These are phyloP conservation scores for Mrakia frigida DNA, from an alignment of 768 basidiomycete species.

Conservation along the genomic window DNA sequence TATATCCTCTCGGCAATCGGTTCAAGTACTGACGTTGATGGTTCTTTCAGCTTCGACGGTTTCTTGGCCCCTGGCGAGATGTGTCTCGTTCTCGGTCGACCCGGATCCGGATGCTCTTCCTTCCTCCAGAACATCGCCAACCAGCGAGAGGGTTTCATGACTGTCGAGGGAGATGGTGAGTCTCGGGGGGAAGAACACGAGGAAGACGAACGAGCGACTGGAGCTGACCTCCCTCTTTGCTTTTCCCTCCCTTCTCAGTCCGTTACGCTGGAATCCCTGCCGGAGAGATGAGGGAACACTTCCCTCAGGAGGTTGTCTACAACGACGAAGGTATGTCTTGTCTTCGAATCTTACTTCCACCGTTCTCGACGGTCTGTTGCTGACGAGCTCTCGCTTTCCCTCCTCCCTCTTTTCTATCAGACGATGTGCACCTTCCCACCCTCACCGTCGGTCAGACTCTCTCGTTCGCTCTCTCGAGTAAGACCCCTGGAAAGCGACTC, in stretches of 20 bases:
- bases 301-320: slow-evolving; percentile 50
- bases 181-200: too few relatives aligned
- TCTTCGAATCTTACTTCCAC: background rate
- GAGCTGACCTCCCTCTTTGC: too few relatives aligned
- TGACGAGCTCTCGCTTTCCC: background rate
- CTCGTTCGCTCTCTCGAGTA: slow-evolving; percentile 54
- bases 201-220: too few relatives aligned
- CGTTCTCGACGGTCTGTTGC: background rate
- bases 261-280: slow-evolving; percentile 70
- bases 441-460: slow-evolving; percentile 54
- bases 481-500: slow-evolving; percentile 58
- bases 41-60: too few relatives aligned
- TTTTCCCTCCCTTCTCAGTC: too few relatives aligned
- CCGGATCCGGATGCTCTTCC: slow-evolving; percentile 73
- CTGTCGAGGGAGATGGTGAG: slow-evolving; percentile 63
- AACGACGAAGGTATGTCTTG: slow-evolving; percentile 48
- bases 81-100: slow-evolving; percentile 54
- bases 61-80: slow-evolving; percentile 61
- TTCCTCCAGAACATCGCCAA: slow-evolving; percentile 78
- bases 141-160: slow-evolving; percentile 61
- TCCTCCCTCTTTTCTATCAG: too few relatives aligned
- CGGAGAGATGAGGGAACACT: slow-evolving; percentile 57
- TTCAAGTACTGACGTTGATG: too few relatives aligned
- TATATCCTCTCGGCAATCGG: too few relatives aligned
- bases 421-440: slow-evolving; percentile 79